Percentiles rank a stretch among this genome's conserved stretches.
Evolutionary conservation across 257 asterid species (phyloP).

Genomic region (Solanum habrochaites): DNA sequence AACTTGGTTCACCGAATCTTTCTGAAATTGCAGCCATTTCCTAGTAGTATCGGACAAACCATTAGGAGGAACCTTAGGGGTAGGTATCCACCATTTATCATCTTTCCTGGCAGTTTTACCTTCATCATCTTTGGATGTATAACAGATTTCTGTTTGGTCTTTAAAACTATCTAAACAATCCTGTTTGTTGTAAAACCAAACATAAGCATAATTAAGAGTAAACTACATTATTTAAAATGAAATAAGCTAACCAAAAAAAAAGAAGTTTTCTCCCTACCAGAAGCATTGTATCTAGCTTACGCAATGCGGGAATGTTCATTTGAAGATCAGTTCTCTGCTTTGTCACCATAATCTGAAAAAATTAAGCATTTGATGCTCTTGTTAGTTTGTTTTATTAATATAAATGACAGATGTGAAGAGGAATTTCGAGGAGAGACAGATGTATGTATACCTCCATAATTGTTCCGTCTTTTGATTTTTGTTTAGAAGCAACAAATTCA

Average conservation of each 20-base stretch:
- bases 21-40: constrained; percentile 70
- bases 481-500: constrained; percentile 76
- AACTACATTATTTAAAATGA: neutral
- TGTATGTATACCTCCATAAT: constrained; percentile 44
- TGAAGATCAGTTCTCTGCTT: constrained; percentile 67
- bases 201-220: neutral
- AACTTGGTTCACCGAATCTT: constrained; percentile 77
- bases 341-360: constrained; percentile 61
- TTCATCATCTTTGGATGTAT: constrained; percentile 30
- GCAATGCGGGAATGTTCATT: constrained; percentile 77
- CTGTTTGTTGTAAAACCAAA: constrained; percentile 15
- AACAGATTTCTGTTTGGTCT: constrained; percentile 64
- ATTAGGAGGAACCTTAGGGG: constrained; percentile 59
- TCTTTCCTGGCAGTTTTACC: constrained; percentile 24
- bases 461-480: constrained; percentile 59
- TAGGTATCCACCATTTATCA: constrained; percentile 94
- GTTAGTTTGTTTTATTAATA: neutral
- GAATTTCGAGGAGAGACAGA: neutral
- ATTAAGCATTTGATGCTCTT: neutral
- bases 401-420: neutral
- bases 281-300: constrained; percentile 75
- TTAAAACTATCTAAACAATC: constrained; percentile 82
- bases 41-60: constrained; percentile 63
- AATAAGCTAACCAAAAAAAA: neutral
- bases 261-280: constrained; percentile 29